Percentiles rank a stretch among this genome's conserved stretches.
Conservation (phyloP, 1,284 basidiomycete species). For the Caloboletus firmus region DNA sequence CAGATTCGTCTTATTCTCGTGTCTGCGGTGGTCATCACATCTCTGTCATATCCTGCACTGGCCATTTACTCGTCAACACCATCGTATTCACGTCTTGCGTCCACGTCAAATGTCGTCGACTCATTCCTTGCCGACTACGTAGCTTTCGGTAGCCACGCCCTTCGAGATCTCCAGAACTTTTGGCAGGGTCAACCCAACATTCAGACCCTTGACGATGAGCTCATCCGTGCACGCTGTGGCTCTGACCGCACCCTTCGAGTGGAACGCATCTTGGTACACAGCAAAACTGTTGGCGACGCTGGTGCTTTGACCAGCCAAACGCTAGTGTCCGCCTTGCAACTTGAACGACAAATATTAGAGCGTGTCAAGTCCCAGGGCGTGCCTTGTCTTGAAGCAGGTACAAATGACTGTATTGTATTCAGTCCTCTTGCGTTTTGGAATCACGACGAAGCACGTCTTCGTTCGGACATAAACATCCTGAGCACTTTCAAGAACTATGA, state of each 20-base stretch:
- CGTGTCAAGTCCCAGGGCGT: conserved; percentile 43
- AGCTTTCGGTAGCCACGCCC: conserved; percentile 50
- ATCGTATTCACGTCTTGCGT: conserved; percentile 58
- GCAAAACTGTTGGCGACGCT: conserved; percentile 49
- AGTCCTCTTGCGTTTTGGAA: conserved; percentile 77
- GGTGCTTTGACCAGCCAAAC: conserved; percentile 62
- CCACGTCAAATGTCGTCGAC: conserved; percentile 58
- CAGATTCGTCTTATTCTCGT: conserved; percentile 94
- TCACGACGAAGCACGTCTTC: conserved; percentile 54
- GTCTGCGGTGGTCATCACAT: conserved; percentile 93
- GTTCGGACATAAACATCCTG: conserved; percentile 55
- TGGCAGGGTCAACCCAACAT: conserved; percentile 64
- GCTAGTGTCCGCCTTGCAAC: conserved; percentile 58
- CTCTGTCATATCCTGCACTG: conserved; percentile 90
- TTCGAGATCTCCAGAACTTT: conserved; percentile 64
- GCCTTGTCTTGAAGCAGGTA: conserved; percentile 47
- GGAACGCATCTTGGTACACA: conserved; percentile 72
- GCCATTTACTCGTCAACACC: conserved; percentile 78
- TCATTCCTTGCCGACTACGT: conserved; percentile 56
- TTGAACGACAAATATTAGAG: conserved; percentile 59
- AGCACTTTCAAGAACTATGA: conserved; percentile 53
- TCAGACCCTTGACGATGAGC: conserved; percentile 66
- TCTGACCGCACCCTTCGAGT: conserved; percentile 72
- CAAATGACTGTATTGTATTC: conserved; percentile 61
- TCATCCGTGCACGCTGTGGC: conserved; percentile 71